Conservation (phyloP, 108 stramenopile species). For the Bacterosira constricta region DNA sequence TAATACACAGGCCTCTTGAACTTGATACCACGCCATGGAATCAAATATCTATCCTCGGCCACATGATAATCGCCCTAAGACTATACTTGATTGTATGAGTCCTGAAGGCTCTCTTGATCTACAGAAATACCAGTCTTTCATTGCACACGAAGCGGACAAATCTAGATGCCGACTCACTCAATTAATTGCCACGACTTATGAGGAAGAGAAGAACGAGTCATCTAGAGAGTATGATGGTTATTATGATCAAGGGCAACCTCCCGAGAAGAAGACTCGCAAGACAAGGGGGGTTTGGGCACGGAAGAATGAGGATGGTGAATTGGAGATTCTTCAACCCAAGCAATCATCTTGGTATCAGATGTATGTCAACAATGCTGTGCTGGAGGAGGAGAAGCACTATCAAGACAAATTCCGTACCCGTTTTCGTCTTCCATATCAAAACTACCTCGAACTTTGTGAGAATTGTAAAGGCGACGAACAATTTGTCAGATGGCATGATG, state of each 20-base stretch:
- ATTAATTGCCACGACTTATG: neutral
- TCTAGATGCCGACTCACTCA: neutral
- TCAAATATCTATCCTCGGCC: too few species aligned
- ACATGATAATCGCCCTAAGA: too few species aligned
- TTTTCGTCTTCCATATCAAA: neutral
- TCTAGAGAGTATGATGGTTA: too few species aligned
- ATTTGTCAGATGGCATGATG: neutral
- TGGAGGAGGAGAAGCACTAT: neutral
- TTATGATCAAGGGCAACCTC: too few species aligned
- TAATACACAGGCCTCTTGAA: too few species aligned
- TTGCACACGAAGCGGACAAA: neutral
- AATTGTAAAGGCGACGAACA: neutral
- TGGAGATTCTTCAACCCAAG: neutral
- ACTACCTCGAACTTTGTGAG: neutral
- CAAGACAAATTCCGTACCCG: neutral
- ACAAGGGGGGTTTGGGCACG: neutral
- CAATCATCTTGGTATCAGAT: neutral
- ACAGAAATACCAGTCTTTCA: neutral
- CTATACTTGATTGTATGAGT: neutral
- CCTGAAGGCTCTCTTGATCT: neutral
- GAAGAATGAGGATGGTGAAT: neutral
- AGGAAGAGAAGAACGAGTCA: too few species aligned
- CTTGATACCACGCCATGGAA: too few species aligned
- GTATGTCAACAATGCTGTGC: neutral
- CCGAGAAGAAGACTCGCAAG: neutral